Conservation (phyloP, 2,329 filamentous ascomycete species). For the Verruconis gallopava region DNA sequence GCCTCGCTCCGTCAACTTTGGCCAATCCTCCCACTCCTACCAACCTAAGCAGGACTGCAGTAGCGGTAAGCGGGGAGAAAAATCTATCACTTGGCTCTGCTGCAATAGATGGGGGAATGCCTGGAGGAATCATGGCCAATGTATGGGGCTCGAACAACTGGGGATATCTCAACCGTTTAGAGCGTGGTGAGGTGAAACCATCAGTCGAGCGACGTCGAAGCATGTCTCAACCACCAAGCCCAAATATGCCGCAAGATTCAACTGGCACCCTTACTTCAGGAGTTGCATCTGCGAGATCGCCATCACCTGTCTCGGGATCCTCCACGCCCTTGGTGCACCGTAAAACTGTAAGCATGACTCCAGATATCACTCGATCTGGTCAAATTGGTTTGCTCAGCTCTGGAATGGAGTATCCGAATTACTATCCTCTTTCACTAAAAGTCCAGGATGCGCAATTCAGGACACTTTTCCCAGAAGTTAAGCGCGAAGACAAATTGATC, state of each 20-base stretch:
- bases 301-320: slow-evolving; percentile 1
- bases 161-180: slow-evolving; percentile 52
- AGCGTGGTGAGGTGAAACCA: slow-evolving; percentile 36
- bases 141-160: slow-evolving; percentile 85
- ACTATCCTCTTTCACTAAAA: slow-evolving; percentile 70
- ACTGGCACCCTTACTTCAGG: background rate
- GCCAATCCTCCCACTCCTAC: slow-evolving; percentile 75
- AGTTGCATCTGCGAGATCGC: background rate
- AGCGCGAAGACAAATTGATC: slow-evolving; percentile 66
- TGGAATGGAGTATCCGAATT: slow-evolving; percentile 42
- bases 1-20: slow-evolving; percentile 67
- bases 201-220: slow-evolving; percentile 14
- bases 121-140: slow-evolving; percentile 80
- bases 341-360: slow-evolving; percentile 9
- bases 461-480: slow-evolving; percentile 73
- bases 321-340: slow-evolving; percentile 5
- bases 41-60: slow-evolving; percentile 72
- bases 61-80: slow-evolving; percentile 67
- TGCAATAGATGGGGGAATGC: slow-evolving; percentile 49
- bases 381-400: background rate
- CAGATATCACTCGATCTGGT: background rate
- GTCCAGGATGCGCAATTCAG: slow-evolving; percentile 90
- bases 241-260: background rate
- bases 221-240: slow-evolving; percentile 23
- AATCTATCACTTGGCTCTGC: slow-evolving; percentile 47